Conservation (phyloP, 1,284 basidiomycete genomes). For the Singerocomus rubriflavus region DNA sequence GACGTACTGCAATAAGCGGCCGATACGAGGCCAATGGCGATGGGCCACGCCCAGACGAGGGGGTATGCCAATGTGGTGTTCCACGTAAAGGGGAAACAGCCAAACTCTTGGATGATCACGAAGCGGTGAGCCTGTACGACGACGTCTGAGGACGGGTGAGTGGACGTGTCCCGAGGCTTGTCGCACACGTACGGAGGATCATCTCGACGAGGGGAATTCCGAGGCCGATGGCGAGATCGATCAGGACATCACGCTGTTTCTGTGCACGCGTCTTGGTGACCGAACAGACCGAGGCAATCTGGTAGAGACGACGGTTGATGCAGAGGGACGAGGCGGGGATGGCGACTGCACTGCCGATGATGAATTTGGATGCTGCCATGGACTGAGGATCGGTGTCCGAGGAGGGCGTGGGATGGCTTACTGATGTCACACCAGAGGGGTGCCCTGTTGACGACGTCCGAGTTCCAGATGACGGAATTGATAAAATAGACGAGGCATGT, state of each 20-base stretch:
- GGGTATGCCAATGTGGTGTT: conserved; percentile 28
- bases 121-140: conserved; percentile 38
- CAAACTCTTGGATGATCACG: conserved; percentile 37
- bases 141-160: conserved; percentile 24
- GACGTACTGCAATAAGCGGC: conserved; percentile 26
- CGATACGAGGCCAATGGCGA: conserved; percentile 29
- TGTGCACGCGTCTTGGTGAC: conserved; percentile 33
- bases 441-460: conserved; percentile 41
- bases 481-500: conserved; percentile 46
- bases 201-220: conserved; percentile 48
- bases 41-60: conserved; percentile 21
- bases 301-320: conserved; percentile 45
- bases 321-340: conserved; percentile 51
- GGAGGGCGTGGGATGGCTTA: background rate
- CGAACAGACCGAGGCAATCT: conserved; percentile 41
- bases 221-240: conserved; percentile 47
- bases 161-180: background rate
- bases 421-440: conserved; percentile 58
- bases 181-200: conserved; percentile 44
- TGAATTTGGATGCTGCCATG: conserved; percentile 27
- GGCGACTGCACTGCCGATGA: conserved; percentile 33
- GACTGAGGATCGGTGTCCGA: background rate
- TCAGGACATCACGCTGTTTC: conserved; percentile 35
- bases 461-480: conserved; percentile 57
- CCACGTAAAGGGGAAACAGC: conserved; percentile 34